A percentile compares a stretch with the other conserved stretches of the same genome.
Evolutionary conservation across 768 basidiomycete genomes (phyloP).

Genomic region (Boletus insuetus): DNA sequence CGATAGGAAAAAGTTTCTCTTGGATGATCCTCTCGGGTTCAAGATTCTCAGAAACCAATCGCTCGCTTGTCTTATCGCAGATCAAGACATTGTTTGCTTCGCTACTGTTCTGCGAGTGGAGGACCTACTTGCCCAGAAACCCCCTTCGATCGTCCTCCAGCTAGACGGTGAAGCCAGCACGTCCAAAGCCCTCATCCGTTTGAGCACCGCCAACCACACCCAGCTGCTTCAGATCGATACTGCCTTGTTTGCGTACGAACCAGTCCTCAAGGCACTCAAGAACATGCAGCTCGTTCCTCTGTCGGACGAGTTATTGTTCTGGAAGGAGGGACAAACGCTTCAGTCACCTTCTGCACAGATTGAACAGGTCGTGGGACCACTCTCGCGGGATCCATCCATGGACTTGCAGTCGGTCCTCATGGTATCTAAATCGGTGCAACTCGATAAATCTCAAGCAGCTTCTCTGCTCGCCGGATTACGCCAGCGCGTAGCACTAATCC

Average conservation of each 20-base stretch:
- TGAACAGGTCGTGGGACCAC: conserved; percentile 24
- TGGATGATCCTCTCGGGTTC: conserved; percentile 32
- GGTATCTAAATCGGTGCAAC: conserved; percentile 37
- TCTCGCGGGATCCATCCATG: conserved; percentile 31
- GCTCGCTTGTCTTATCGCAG: conserved; percentile 50
- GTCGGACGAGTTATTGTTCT: conserved; percentile 51
- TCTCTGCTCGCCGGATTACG: conserved; percentile 52
- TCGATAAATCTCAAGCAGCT: conserved; percentile 51
- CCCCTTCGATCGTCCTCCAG: conserved; percentile 53
- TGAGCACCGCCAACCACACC: conserved; percentile 37
- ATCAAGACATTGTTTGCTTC: conserved; percentile 49
- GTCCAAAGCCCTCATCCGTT: conserved; percentile 37
- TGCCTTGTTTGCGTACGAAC: conserved; percentile 61
- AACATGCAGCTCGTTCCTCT: conserved; percentile 46
- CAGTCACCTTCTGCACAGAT: conserved; percentile 3
- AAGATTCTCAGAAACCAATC: conserved; percentile 55
- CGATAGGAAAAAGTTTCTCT: conserved; percentile 39
- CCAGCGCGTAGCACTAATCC: conserved; percentile 59
- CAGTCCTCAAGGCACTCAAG: conserved; percentile 58
- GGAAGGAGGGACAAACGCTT: conserved; percentile 37
- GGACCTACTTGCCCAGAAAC: conserved; percentile 43
- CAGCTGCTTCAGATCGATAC: conserved; percentile 59
- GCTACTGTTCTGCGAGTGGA: conserved; percentile 55
- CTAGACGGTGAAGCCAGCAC: conserved; percentile 45
- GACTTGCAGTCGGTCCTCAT: conserved; percentile 42